A percentile compares a stretch with the other conserved stretches of the same genome.
Evolutionary conservation across 495 filamentous ascomycete species (phyloP).

Genomic region (Penicillium pancosmium): DNA sequence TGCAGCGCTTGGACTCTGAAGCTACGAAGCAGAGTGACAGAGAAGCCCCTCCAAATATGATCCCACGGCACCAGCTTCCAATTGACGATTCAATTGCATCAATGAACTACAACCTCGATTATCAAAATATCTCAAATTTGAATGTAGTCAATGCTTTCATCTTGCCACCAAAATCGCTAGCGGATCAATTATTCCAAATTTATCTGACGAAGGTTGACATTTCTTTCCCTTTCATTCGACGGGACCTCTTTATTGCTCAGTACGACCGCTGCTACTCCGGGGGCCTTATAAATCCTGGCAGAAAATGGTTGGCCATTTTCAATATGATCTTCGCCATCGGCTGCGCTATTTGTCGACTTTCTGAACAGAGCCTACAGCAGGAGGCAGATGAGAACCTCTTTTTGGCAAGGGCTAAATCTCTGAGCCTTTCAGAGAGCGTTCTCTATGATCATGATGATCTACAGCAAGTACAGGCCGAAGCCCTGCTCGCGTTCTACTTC

Average conservation of each 20-base stretch:
- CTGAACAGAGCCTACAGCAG: slow-evolving; percentile 16
- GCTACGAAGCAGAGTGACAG: slow-evolving; percentile 6
- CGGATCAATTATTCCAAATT: slow-evolving; percentile 49
- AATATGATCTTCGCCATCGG: slow-evolving; percentile 67
- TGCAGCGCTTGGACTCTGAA: slow-evolving; percentile 37
- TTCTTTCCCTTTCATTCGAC: slow-evolving; percentile 56
- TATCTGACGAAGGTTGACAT: slow-evolving; percentile 57
- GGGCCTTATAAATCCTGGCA: slow-evolving; percentile 9
- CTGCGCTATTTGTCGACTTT: neutral
- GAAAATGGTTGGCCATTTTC: slow-evolving; percentile 56
- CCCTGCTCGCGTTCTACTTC: slow-evolving; percentile 56
- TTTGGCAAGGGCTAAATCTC: slow-evolving; percentile 53
- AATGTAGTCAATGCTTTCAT: slow-evolving; percentile 39
- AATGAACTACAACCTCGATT: slow-evolving; percentile 56
- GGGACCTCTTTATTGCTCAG: slow-evolving; percentile 33
- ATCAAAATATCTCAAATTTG: slow-evolving; percentile 39
- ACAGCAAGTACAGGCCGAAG: slow-evolving; percentile 54
- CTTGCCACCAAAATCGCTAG: slow-evolving; percentile 46
- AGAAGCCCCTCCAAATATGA: neutral
- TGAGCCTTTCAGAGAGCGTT: slow-evolving; percentile 46
- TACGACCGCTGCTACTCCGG: slow-evolving; percentile 15
- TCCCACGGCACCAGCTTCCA: neutral
- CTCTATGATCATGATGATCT: slow-evolving; percentile 52
- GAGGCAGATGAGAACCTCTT: slow-evolving; percentile 51
- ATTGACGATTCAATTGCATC: slow-evolving; percentile 10